Percentiles rank a stretch among this genome's conserved stretches.
Evolutionary conservation across 1,284 basidiomycete species (phyloP).

Genomic region (Ustilago hordei): DNA sequence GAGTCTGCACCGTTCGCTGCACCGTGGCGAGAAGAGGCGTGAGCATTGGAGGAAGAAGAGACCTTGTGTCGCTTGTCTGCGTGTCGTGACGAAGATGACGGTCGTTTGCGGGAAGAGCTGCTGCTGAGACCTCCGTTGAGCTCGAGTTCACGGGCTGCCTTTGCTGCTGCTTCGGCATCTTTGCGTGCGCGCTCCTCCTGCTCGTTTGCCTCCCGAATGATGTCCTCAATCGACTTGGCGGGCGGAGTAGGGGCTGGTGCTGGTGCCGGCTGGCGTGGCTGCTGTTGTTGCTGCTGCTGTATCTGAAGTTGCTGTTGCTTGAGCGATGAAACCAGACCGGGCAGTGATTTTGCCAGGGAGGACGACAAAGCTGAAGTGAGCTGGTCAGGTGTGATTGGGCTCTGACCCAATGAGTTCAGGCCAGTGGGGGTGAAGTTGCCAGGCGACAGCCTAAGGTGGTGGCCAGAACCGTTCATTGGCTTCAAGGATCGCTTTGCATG

Average conservation of each 20-base stretch:
- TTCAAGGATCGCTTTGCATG: slow-evolving; percentile 20
- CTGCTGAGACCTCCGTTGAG: slow-evolving; percentile 15
- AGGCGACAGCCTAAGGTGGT: slow-evolving; percentile 12
- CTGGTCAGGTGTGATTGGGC: slow-evolving; percentile 40
- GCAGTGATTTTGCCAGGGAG: slow-evolving; percentile 39
- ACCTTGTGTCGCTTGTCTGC: slow-evolving; percentile 48
- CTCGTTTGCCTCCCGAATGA: slow-evolving; percentile 66
- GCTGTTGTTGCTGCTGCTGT: slow-evolving; percentile 22
- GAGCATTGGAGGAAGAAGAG: slow-evolving; percentile 18
- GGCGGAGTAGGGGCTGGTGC: slow-evolving; percentile 13
- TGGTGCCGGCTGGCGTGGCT: slow-evolving; percentile 12
- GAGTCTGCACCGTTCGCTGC: slow-evolving; percentile 18
- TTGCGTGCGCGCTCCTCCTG: slow-evolving; percentile 53
- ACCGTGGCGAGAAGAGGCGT: slow-evolving; percentile 11
- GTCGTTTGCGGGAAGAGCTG: slow-evolving; percentile 35
- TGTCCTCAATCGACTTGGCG: slow-evolving; percentile 62
- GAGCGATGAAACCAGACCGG: slow-evolving; percentile 45
- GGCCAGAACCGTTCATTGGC: slow-evolving; percentile 25
- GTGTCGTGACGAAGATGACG: slow-evolving; percentile 34
- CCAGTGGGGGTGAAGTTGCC: slow-evolving; percentile 32
- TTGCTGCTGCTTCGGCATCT: slow-evolving; percentile 46
- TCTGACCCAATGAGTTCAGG: slow-evolving; percentile 30
- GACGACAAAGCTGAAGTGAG: slow-evolving; percentile 35
- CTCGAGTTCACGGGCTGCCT: slow-evolving; percentile 35
- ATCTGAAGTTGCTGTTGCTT: slow-evolving; percentile 31